Percentiles rank a stretch among this genome's conserved stretches.
These are phyloP conservation scores for Leptographium galeiforme DNA, from an alignment of 2,329 filamentous ascomycete species.

Conservation along the genomic window DNA sequence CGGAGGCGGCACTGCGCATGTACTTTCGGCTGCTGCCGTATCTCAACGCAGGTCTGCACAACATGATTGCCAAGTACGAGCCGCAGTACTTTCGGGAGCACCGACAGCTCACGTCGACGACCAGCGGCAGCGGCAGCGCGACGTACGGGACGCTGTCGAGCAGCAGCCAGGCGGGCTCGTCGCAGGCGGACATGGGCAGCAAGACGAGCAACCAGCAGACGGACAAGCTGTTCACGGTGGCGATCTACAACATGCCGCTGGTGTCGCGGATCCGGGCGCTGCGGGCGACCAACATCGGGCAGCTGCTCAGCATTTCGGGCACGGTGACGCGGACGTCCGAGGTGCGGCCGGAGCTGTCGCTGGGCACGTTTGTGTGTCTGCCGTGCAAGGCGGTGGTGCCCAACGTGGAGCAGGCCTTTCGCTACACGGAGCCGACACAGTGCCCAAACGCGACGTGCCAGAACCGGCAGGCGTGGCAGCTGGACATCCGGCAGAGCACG, in stretches of 20 bases:
- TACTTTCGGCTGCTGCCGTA: slow-evolving; percentile 96
- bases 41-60: slow-evolving; percentile 76
- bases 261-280: slow-evolving; percentile 77
- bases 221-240: slow-evolving; percentile 86
- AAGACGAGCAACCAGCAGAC: slow-evolving; percentile 88
- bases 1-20: slow-evolving; percentile 73
- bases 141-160: slow-evolving; percentile 46
- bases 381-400: slow-evolving; percentile 71
- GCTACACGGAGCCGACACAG: slow-evolving; percentile 92
- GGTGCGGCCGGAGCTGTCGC: slow-evolving; percentile 82
- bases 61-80: slow-evolving; percentile 87
- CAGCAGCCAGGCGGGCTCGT: slow-evolving; percentile 47
- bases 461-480: slow-evolving; percentile 83
- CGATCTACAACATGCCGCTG: slow-evolving; percentile 84
- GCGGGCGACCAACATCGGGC: slow-evolving; percentile 80
- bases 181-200: slow-evolving; percentile 50
- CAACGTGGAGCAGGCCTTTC: slow-evolving; percentile 93
- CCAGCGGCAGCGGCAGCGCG: slow-evolving; percentile 27
- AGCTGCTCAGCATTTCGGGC: slow-evolving; percentile 87
- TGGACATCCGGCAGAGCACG: slow-evolving; percentile 94
- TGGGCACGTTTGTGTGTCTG: slow-evolving; percentile 88
- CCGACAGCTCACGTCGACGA: slow-evolving; percentile 57
- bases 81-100: slow-evolving; percentile 89
- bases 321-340: slow-evolving; percentile 95
- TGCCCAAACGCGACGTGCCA: slow-evolving; percentile 80